Conservation (phyloP, 345 rosid species). For the Boechera divaricarpa region DNA sequence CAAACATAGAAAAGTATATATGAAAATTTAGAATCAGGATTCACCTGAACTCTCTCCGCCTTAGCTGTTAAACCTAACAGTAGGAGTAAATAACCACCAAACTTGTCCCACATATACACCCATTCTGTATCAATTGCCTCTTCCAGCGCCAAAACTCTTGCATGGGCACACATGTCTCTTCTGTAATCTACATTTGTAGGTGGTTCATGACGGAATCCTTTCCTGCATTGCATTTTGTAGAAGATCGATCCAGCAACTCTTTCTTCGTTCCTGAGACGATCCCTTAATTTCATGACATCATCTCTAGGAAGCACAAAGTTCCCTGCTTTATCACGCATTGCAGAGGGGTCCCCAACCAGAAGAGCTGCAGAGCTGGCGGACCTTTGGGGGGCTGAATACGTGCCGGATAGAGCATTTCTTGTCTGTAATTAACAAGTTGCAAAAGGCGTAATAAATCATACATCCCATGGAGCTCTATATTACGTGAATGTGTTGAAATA, state of each 20-base stretch:
- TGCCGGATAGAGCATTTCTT: conserved; percentile 97
- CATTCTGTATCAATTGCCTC: conserved; percentile 99
- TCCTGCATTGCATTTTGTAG: conserved; percentile 64
- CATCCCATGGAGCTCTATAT: conserved; percentile 16
- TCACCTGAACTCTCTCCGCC: conserved; percentile 97
- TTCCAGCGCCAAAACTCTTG: conserved; percentile 94
- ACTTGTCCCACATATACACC: conserved; percentile 99
- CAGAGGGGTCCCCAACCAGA: conserved; percentile 95
- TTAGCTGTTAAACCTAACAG: conserved; percentile 97
- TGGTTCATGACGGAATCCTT: conserved; percentile 63
- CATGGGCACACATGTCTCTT: conserved; percentile 99
- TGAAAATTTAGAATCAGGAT: conserved; percentile 31
- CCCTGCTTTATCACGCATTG: conserved; percentile 92
- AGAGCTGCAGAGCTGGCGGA: conserved; percentile 99
- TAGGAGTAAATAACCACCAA: conserved; percentile 96
- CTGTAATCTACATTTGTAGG: conserved; percentile 71
- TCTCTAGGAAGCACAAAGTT: conserved; percentile 98
- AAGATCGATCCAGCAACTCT: conserved; percentile 77
- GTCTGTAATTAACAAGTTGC: conserved; percentile 62
- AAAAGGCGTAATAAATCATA: conserved; percentile 21
- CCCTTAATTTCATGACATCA: conserved; percentile 97
- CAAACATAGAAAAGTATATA: conserved; percentile 30
- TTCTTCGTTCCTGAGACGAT: conserved; percentile 96
- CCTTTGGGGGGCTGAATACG: conserved; percentile 99
- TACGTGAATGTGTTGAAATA: conserved; percentile 19